Evolutionary conservation across 208 protist species (phyloP), one percentile per base, ranked within the genome.

Genomic region (Trypanosoma caninum): DNA sequence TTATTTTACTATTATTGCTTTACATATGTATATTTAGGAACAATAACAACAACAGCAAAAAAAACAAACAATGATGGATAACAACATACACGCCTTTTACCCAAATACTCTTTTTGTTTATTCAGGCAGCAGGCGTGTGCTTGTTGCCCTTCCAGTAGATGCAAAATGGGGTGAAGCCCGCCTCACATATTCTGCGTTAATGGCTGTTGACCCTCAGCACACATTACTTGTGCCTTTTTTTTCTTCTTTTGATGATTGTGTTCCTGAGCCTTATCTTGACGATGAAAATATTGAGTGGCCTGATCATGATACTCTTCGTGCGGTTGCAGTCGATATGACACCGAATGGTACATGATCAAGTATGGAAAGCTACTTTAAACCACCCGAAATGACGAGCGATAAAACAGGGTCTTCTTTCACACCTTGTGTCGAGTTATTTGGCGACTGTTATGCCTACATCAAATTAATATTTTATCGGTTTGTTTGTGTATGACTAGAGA

Each of bases 161-260:
- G 54, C 56, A 18, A 64, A 45, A 56, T 70, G 65, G 65, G n/a
- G 14, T 8, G 56, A 64, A 16, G 65, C 65, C 14, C 65, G 65
- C 2, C 22, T 41, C 14, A 64, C 65, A n/a, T 60, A 53, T 16
- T 34, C 40, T 11, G 27, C 46, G 9, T 22, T 70, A n/a, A 37
- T 64, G 41, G 45, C 41, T 27, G n/a, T 56, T 9, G 38, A 62
- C 20, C 38, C 56, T 20, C 11, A 50, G 14, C 46, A 23, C 13
- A 57, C 37, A 20, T 23, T 46, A 13, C 46, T 65, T 30, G 30
- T 35, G 34, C 41, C 55, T 11, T 40, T 14, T 2, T 60, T 60
- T 35, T 18, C 9, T 10, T n/a, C 55, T 20, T 16, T 27, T 16
- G 28, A 23, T 41, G 31, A 40, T 9, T 27, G 25, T 2, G 30